Percentiles rank a stretch among this genome's conserved stretches.
Conservation (phyloP, 192 early-diverging fungal species). For the Linnemannia exigua region DNA sequence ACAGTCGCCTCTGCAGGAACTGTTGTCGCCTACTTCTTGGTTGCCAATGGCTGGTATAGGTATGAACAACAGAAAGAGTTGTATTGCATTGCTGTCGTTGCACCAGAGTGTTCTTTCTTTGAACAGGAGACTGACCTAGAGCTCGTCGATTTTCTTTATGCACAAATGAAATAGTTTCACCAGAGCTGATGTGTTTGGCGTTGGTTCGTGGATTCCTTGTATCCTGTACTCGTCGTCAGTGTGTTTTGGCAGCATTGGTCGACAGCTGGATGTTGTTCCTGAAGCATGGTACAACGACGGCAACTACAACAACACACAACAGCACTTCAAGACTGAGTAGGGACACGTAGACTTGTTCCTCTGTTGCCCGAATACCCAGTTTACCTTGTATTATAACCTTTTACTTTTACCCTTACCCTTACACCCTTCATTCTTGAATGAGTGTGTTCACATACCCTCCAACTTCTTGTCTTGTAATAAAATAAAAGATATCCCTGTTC, state of each 20-base stretch:
- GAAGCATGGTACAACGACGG: constrained; percentile 44
- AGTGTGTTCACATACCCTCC: no score
- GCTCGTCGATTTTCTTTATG: not conserved
- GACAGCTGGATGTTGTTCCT: constrained; percentile 66
- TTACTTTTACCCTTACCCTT: no score
- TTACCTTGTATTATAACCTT: not conserved
- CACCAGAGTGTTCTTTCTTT: not conserved
- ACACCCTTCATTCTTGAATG: no score
- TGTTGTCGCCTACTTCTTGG: constrained; percentile 68
- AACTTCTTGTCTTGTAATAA: no score
- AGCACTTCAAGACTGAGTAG: constrained; percentile 26
- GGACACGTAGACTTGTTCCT: not conserved
- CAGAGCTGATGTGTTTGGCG: constrained; percentile 75
- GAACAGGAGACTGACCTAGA: not conserved
- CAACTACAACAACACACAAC: not conserved
- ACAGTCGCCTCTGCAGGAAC: constrained; percentile 71
- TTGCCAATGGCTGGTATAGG: constrained; percentile 74
- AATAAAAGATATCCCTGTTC: no score
- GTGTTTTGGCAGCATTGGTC: constrained; percentile 79
- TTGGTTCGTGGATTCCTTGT: constrained; percentile 76
- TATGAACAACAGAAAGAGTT: constrained; percentile 19
- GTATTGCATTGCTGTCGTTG: not conserved
- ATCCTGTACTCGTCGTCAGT: constrained; percentile 67
- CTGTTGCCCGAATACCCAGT: not conserved
- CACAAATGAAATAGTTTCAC: constrained; percentile 69